phyloP scores from a whole-genome alignment of 2,329 filamentous ascomycete species.

The Tolypocladium capitatum region DNA sequence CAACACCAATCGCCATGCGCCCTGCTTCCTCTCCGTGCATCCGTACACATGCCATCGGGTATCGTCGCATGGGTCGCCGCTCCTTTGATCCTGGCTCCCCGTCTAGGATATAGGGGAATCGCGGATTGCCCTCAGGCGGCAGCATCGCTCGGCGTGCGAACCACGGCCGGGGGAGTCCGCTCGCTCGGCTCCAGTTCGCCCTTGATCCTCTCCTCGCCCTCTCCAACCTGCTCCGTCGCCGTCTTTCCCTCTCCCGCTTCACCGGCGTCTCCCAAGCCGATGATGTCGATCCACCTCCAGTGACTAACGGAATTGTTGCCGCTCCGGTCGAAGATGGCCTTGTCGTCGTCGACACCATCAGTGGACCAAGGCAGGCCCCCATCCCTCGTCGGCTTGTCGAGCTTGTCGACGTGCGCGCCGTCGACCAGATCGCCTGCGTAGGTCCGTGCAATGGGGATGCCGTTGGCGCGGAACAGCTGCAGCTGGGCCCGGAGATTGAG shows the following conservation, averaged over 20 bases:
- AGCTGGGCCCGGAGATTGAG: conserved; percentile 46
- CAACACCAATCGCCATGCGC: background rate
- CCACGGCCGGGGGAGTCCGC: conserved; percentile 4
- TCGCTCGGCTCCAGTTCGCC: conserved; percentile 21
- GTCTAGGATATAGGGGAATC: no score
- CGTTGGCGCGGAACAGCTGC: conserved; percentile 40
- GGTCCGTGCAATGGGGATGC: conserved; percentile 35
- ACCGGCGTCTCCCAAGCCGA: conserved; percentile 29
- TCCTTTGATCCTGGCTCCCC: background rate
- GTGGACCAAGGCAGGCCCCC: conserved; percentile 6
- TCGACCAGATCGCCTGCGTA: conserved; percentile 37
- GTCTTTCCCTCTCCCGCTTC: conserved; percentile 17
- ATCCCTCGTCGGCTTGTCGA: conserved; percentile 11
- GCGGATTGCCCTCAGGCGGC: background rate
- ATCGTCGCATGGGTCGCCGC: background rate
- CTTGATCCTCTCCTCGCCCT: conserved; percentile 21
- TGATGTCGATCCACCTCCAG: conserved; percentile 41
- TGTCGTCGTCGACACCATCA: conserved; percentile 32
- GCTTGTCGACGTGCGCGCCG: conserved; percentile 25
- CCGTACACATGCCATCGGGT: background rate
- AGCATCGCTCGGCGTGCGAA: conserved; percentile 1
- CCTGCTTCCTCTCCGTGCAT: background rate
- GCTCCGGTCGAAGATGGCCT: conserved; percentile 35
- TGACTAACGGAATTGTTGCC: conserved; percentile 25
- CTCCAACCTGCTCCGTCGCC: conserved; percentile 17